These are phyloP conservation scores for Salix dunnii DNA, from an alignment of 345 rosid species.

Conservation along the genomic window DNA sequence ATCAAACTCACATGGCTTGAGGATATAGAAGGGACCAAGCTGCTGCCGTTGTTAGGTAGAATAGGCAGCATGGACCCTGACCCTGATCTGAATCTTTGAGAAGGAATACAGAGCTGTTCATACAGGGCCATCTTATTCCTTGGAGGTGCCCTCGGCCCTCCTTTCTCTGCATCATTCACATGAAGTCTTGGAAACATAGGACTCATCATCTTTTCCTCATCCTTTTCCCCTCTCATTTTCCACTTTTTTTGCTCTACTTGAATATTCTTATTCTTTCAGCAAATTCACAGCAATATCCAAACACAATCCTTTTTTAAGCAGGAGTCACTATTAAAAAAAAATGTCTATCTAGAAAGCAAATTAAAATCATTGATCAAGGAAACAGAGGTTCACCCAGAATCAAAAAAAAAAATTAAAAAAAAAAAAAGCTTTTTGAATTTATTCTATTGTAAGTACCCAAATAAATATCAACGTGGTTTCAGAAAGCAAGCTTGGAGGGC, in stretches of 20 bases:
- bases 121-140: slow-evolving; percentile 79
- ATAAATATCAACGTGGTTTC: neutral
- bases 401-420: too few relatives aligned
- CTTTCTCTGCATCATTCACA: slow-evolving; percentile 60
- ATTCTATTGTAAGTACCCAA: neutral
- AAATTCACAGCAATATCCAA: slow-evolving; percentile 19
- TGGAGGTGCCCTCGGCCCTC: slow-evolving; percentile 68
- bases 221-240: slow-evolving; percentile 42
- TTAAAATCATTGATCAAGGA: slow-evolving; percentile 2
- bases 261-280: slow-evolving; percentile 3
- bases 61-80: slow-evolving; percentile 35
- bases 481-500: neutral
- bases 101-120: slow-evolving; percentile 61
- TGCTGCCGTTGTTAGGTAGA: slow-evolving; percentile 23
- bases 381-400: neutral
- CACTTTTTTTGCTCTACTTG: slow-evolving; percentile 8
- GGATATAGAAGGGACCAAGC: slow-evolving; percentile 37
- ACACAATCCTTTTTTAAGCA: slow-evolving; percentile 12
- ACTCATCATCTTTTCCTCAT: slow-evolving; percentile 41
- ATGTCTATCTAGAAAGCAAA: neutral
- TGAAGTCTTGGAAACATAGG: slow-evolving; percentile 74
- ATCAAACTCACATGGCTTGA: slow-evolving; percentile 40
- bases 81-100: slow-evolving; percentile 39
- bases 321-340: neutral
- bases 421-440: neutral